Evolutionary conservation across 257 asterid genomes (phyloP).

Genomic region (Ajuga chamaepitys): DNA sequence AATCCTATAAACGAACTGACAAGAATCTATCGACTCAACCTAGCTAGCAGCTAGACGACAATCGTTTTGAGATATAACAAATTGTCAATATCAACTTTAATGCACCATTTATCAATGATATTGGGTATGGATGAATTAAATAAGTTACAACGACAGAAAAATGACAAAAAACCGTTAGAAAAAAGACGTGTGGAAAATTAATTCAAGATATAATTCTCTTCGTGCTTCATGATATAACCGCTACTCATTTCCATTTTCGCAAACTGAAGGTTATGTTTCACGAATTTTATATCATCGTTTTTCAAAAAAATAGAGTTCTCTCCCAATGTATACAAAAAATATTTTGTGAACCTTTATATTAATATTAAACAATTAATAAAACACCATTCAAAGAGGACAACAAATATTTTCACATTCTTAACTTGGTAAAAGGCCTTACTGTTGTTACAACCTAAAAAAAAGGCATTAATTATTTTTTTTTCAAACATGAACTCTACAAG

Average conservation of each 20-base stretch:
- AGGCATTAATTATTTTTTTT: too few species aligned
- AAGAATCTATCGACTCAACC: too few species aligned
- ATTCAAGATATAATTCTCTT: not conserved
- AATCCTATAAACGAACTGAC: too few species aligned
- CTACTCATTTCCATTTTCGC: not conserved
- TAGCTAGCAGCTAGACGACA: too few species aligned
- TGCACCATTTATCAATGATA: not conserved
- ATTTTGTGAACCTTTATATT: not conserved
- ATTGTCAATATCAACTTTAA: too few species aligned
- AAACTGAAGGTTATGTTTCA: not conserved
- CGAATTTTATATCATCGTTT: not conserved
- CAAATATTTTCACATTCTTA: not conserved
- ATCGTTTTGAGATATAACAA: too few species aligned
- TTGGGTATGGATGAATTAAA: not conserved
- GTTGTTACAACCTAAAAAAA: not conserved
- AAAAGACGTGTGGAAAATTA: not conserved
- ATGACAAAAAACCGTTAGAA: not conserved
- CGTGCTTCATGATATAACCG: not conserved
- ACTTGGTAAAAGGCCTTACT: not conserved
- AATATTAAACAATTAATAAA: slow-evolving; percentile 8
- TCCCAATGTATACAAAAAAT: too few species aligned
- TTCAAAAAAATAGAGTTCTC: too few species aligned
- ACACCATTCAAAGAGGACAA: not conserved
- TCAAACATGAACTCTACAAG: not conserved
- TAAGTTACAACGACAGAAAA: not conserved